Evolutionary conservation across 2,329 filamentous ascomycete genomes (phyloP), one percentile per base, ranked within the genome.

Genomic region (Botrytis medusae): DNA sequence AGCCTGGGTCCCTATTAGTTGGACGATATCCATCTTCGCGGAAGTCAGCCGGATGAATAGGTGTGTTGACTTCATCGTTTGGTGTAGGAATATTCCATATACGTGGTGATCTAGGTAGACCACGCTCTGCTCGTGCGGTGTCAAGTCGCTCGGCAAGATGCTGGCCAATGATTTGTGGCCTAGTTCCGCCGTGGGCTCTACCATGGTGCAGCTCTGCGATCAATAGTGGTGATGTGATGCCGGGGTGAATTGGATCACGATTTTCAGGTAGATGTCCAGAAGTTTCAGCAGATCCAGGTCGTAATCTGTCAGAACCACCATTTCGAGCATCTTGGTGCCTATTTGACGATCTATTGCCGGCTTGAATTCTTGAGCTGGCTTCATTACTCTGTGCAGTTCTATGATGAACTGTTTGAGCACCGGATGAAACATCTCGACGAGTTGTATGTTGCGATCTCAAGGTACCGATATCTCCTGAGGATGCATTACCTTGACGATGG

Each of bases 331-430:
- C 20, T 34, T 59, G 29, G 20, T 18, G 57, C 18, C 29, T 20
- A 59, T 12, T 59, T 10, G 29, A 22, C 1, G 29, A 18, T 34
- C 8, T n/a, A 6, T n/a, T n/a, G 12, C 34, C 22, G 22, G 12
- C 22, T 40, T n/a, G 22, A n/a, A 12, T n/a, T 22, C 20, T 61
- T 9, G 1, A 4, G 1, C 1, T 7, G 14, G 7, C n/a, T 0
- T 37, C 37, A n/a, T 32, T 63, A 1, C 16, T 63, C 2, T 42
- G 1, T 63, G 37, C 25, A 29, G 1, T n/a, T 44, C 4, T 16
- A 1, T 25, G 8, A 20, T n/a, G 40, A 29, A 25, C n/a, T 29
- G 1, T 14, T 29, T 42, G 25, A n/a, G 14, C 2, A 29, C n/a
- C 37, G 4, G 25, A 18, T n/a, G 25, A 37, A 42, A 32, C 16